These are phyloP conservation scores for Magnolia changhungtana DNA, from an alignment of 164 flowering plant genomes.

Conservation along the genomic window DNA sequence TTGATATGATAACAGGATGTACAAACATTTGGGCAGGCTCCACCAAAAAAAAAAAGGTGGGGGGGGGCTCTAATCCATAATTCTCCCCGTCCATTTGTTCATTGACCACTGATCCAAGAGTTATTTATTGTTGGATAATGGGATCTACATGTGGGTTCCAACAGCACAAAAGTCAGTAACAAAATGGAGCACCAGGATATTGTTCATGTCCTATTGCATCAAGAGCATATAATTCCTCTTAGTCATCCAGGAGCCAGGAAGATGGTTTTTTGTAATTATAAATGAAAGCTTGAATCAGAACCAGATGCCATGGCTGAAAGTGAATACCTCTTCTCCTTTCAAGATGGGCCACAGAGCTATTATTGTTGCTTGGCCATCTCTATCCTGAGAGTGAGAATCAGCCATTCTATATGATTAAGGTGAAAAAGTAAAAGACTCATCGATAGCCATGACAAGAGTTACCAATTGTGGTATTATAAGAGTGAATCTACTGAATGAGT, in stretches of 20 bases:
- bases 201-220: not conserved
- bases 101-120: not conserved
- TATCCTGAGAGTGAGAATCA: constrained; percentile 50
- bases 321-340: constrained; percentile 76
- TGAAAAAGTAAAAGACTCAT: not conserved
- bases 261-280: not conserved
- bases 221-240: not conserved
- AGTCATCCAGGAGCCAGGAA: not conserved
- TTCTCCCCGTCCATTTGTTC: not conserved
- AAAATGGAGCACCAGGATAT: not conserved
- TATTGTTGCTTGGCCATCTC: constrained; percentile 90
- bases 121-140: not conserved
- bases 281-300: not conserved
- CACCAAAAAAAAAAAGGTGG: no score
- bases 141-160: not conserved
- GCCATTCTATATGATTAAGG: not conserved
- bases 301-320: not conserved
- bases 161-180: not conserved
- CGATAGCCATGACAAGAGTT: no score
- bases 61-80: no score
- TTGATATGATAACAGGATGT: no score
- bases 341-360: constrained; percentile 51
- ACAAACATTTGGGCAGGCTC: no score
- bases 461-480: no score
- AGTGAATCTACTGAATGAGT: no score